Evolutionary conservation across 1,284 basidiomycete species (phyloP).

Genomic region (Cryptococcus sp.): DNA sequence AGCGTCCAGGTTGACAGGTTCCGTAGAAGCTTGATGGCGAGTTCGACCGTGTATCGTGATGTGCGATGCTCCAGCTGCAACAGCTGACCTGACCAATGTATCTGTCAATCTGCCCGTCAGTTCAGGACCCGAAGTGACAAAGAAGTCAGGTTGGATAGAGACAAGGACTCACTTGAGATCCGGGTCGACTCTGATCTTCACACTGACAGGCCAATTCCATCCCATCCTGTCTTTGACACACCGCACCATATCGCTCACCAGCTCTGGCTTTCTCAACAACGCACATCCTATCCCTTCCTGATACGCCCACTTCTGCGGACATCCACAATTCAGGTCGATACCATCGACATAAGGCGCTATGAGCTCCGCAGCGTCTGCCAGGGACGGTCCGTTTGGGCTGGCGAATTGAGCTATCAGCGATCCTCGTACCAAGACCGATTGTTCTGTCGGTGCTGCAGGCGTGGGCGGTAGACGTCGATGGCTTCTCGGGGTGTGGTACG

Average conservation of each 20-base stretch:
- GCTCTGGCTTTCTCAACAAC: slow-evolving; percentile 55
- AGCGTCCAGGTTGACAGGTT: slow-evolving; percentile 51
- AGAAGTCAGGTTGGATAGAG: neutral
- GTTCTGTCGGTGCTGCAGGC: slow-evolving; percentile 18
- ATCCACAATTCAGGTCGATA: slow-evolving; percentile 57
- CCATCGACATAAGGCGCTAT: slow-evolving; percentile 52
- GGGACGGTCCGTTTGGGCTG: slow-evolving; percentile 49
- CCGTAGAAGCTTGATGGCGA: slow-evolving; percentile 52
- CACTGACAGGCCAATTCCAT: slow-evolving; percentile 53
- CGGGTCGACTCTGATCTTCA: slow-evolving; percentile 57
- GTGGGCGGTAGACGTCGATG: slow-evolving; percentile 31
- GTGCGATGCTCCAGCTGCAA: slow-evolving; percentile 43
- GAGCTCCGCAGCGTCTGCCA: slow-evolving; percentile 56
- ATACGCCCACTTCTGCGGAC: slow-evolving; percentile 54
- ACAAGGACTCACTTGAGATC: slow-evolving; percentile 46
- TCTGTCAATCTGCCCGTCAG: slow-evolving; percentile 48
- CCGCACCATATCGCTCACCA: slow-evolving; percentile 54
- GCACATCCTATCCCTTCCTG: slow-evolving; percentile 56
- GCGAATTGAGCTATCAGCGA: slow-evolving; percentile 56
- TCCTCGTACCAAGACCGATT: slow-evolving; percentile 48
- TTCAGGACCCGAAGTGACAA: neutral
- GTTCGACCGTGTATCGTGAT: slow-evolving; percentile 57
- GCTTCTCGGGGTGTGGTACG: slow-evolving; percentile 19
- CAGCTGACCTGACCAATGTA: slow-evolving; percentile 50
- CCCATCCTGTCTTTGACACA: slow-evolving; percentile 53